Percentiles rank a stretch among this genome's conserved stretches.
phyloP scores from a whole-genome alignment of 75 land plant genomes.

The Picea sitchensis region DNA sequence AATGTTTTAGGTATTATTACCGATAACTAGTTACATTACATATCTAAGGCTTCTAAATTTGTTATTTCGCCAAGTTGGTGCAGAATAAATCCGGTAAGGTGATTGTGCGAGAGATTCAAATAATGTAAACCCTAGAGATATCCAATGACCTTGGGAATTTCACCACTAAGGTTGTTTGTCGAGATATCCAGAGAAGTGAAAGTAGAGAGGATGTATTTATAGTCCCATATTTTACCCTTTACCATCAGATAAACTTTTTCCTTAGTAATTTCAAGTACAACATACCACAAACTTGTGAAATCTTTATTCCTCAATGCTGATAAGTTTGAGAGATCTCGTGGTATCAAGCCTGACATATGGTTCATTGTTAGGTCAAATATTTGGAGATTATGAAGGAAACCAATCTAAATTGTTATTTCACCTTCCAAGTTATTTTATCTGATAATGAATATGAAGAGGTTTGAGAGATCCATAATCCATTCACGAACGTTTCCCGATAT shows the following conservation, averaged over 20 bases:
- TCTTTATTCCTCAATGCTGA: background rate
- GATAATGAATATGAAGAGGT: background rate
- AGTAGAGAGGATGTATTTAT: background rate
- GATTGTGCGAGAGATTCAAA: constrained; percentile 3
- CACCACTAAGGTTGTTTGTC: constrained; percentile 6
- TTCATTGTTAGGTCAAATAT: constrained; percentile 3
- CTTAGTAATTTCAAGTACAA: background rate
- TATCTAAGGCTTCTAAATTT: constrained; percentile 1
- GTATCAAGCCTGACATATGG: background rate
- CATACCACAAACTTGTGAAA: background rate
- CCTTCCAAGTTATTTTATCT: background rate
- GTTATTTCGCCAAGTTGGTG: background rate
- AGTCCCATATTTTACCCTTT: background rate
- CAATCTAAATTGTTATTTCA: background rate
- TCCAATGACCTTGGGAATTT: constrained; percentile 3
- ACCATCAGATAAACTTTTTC: background rate
- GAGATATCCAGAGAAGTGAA: constrained; percentile 3
- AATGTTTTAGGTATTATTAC: background rate
- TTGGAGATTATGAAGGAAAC: background rate
- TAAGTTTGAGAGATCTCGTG: background rate
- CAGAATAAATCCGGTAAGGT: constrained; percentile 3
- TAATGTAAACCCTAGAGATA: background rate
- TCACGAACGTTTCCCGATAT: background rate
- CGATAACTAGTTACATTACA: constrained; percentile 4
- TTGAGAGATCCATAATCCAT: background rate